Conservation (phyloP, 495 filamentous ascomycete genomes). For the Penicillium bialowiezense region DNA sequence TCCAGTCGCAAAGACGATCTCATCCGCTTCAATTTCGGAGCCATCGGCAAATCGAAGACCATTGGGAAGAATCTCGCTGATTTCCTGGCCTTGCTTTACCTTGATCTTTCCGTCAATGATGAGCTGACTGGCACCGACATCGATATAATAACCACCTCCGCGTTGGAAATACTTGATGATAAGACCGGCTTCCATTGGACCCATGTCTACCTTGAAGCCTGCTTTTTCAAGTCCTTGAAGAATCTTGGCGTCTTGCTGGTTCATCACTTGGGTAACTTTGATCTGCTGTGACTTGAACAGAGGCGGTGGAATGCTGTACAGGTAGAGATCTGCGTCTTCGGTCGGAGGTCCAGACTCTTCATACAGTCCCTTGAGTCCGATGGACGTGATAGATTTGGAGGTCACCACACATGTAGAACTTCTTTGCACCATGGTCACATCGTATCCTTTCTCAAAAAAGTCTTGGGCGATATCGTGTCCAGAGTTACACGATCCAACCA, state of each 20-base stretch:
- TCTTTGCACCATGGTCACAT: constrained; percentile 84
- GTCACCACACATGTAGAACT: constrained; percentile 70
- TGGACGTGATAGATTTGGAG: constrained; percentile 49
- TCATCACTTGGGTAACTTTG: constrained; percentile 48
- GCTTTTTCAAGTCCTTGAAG: constrained; percentile 60
- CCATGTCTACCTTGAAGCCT: constrained; percentile 68
- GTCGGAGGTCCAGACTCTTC: constrained; percentile 52
- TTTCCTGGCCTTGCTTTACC: constrained; percentile 68
- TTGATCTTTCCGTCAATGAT: constrained; percentile 75
- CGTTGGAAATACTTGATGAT: constrained; percentile 73
- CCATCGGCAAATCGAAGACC: constrained; percentile 68
- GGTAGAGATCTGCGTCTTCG: constrained; percentile 63
- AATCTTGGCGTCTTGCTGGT: constrained; percentile 43
- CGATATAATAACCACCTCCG: constrained; percentile 79
- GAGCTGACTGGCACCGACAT: constrained; percentile 66
- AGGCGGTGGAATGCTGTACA: constrained; percentile 53
- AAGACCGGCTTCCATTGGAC: constrained; percentile 63
- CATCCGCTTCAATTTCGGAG: constrained; percentile 66
- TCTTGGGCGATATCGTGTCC: constrained; percentile 82
- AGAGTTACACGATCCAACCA: constrained; percentile 80
- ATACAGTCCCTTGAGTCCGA: constrained; percentile 58
- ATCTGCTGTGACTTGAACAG: constrained; percentile 58
- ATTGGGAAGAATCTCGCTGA: constrained; percentile 56
- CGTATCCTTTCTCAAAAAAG: constrained; percentile 73
- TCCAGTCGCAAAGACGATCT: constrained; percentile 80